phyloP scores from a whole-genome alignment of 1,284 basidiomycete genomes.

The Irpex rosettiformis region DNA sequence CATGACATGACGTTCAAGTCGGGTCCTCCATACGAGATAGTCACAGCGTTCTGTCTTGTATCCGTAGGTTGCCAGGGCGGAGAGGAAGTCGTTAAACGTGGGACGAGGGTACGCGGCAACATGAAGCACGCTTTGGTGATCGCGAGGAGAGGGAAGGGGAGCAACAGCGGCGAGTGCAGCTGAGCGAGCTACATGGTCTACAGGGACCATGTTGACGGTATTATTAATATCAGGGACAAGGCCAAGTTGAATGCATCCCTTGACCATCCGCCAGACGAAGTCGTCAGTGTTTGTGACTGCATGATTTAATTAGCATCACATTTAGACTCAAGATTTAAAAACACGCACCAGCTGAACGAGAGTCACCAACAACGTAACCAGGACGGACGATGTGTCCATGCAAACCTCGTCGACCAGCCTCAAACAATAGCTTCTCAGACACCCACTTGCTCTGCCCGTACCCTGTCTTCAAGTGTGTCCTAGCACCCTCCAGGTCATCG shows the following conservation, averaged over 20 bases:
- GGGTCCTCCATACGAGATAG: constrained; percentile 90
- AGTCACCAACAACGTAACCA: constrained; percentile 96
- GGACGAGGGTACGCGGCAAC: constrained; percentile 85
- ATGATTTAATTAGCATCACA: constrained; percentile 10
- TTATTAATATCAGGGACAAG: constrained; percentile 98
- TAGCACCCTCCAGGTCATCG: constrained; percentile 91
- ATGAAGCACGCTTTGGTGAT: constrained; percentile 74
- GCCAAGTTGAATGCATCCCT: constrained; percentile 96
- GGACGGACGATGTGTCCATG: constrained; percentile 90
- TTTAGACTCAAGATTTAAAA: constrained; percentile 2
- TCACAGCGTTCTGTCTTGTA: constrained; percentile 80
- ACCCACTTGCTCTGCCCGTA: constrained; percentile 99
- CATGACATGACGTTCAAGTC: constrained; percentile 94
- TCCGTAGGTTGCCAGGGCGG: constrained; percentile 76
- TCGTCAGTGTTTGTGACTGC: constrained; percentile 98
- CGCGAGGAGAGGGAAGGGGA: constrained; percentile 39
- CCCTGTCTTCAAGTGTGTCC: constrained; percentile 77
- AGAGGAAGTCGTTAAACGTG: constrained; percentile 89
- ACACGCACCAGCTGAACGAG: constrained; percentile 72
- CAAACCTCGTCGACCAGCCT: constrained; percentile 85
- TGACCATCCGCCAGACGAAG: constrained; percentile 97
- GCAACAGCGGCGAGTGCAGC: constrained; percentile 69
- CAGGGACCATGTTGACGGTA: constrained; percentile 97
- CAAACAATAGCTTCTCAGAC: constrained; percentile 90
- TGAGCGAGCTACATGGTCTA: constrained; percentile 92